Base-by-base conservation (phyloP, 305 asterid species). In the Plantago coronopus region DNA sequence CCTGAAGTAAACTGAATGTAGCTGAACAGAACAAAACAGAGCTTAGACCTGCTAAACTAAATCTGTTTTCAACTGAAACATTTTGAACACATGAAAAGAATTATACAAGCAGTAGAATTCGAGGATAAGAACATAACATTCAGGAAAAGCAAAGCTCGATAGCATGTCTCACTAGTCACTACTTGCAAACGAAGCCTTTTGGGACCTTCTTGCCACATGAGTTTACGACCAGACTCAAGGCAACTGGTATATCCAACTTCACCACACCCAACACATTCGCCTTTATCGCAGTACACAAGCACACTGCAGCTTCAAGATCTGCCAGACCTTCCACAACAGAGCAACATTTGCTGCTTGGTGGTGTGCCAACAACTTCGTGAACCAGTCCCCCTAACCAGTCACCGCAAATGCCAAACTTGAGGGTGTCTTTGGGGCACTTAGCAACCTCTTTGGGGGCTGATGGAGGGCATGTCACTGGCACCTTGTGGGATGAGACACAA, bases 161-260 rank as follows among this genome's bases (percentile, higher is more conserved):
- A 34, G 12, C 1, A 34, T 2, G 9, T 7, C 12, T 34, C 12
- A 6, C 40, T 34, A n/a, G n/a, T n/a, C n/a, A 12, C 51, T 55
- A 64, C 51, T 64, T 56, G 58, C 88, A 82, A 58, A 64, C 69
- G 63, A 86, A 89, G 48, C 89, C 94, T 53, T 76, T 19, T 3
- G 97, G 95, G 56, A 83, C 78, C 66, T 84, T 79, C 80, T 89
- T 86, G 60, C 89, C 97, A 62, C 97, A 89, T 27, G 94, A 75
- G 73, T 87, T 83, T 31, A 90, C 17, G 43, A 77, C 64, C 78
- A 79, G 29, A 66, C 83, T 87, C 47, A 90, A 19, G 25, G 95
- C 96, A 45, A 90, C 58, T 1, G 93, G 93, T 54, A 87, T 48
- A 29, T 83, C 21, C 6, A 85, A 31, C 45, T 78, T 85, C 34